A percentile compares a stretch with the other conserved stretches of the same genome.
phyloP scores from a whole-genome alignment of 1,284 basidiomycete genomes.

The Cryptococcus sp. region DNA sequence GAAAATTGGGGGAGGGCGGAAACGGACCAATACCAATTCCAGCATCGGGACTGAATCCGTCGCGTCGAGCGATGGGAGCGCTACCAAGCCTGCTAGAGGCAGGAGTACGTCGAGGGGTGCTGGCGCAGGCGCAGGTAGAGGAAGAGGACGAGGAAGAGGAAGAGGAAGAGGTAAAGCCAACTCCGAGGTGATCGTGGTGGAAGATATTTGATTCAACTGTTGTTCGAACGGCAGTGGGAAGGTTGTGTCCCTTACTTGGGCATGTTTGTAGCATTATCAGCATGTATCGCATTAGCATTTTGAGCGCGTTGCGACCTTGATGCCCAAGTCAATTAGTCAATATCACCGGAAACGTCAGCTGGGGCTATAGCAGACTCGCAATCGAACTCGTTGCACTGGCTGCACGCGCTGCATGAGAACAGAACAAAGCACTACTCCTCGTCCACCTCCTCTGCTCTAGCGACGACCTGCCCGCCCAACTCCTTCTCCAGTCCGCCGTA shows the following conservation, averaged over 20 bases:
- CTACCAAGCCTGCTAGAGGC: conserved; percentile 8
- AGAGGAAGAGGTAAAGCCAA: conserved; percentile 10
- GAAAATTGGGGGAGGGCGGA: neutral
- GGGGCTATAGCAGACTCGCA: neutral
- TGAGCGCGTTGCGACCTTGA: too few species aligned
- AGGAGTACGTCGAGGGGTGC: conserved; percentile 5
- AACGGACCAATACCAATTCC: neutral
- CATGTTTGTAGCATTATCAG: conserved; percentile 9
- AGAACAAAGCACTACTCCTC: conserved; percentile 36
- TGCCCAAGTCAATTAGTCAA: too few species aligned
- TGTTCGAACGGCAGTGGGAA: too few species aligned
- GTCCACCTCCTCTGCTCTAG: conserved; percentile 36
- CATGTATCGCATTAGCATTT: conserved; percentile 5
- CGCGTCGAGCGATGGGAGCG: conserved; percentile 7
- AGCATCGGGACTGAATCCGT: neutral
- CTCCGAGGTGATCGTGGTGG: conserved; percentile 7
- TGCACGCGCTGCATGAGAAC: neutral
- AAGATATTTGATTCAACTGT: neutral
- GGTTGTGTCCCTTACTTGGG: neutral
- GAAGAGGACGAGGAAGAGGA: conserved; percentile 19
- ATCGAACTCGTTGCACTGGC: neutral
- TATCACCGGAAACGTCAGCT: too few species aligned
- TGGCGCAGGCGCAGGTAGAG: conserved; percentile 19
- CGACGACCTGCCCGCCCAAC: conserved; percentile 40
- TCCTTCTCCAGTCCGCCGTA: conserved; percentile 50